Percentiles rank a stretch among this genome's conserved stretches.
These are phyloP conservation scores for Coemansia sp. DNA, from an alignment of 192 early-diverging fungal species.

Conservation along the genomic window DNA sequence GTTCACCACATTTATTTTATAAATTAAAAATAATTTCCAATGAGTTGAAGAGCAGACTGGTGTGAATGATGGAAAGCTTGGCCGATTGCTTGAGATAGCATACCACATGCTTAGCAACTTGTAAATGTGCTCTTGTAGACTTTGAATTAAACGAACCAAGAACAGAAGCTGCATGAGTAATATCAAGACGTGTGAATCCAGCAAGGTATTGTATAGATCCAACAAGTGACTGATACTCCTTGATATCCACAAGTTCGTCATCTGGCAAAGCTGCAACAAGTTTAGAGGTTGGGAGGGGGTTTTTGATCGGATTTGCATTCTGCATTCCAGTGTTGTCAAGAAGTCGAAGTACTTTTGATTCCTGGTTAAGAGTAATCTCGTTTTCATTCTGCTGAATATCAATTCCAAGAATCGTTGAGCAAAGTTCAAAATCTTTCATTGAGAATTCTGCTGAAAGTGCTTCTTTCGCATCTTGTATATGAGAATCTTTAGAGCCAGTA, in stretches of 20 bases:
- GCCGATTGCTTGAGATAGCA: background rate
- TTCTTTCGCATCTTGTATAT: background rate
- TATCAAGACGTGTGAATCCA: background rate
- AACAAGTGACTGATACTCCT: conserved; percentile 4
- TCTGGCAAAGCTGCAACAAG: background rate
- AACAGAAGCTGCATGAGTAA: background rate
- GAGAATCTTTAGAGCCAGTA: background rate
- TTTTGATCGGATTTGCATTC: background rate
- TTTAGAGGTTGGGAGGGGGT: background rate
- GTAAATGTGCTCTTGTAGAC: background rate
- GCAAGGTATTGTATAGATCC: conserved; percentile 14
- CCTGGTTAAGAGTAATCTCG: background rate
- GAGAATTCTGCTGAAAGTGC: background rate
- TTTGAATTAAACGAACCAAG: too few species aligned
- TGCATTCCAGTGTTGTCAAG: conserved; percentile 5
- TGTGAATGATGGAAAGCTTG: too few species aligned
- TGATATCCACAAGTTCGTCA: conserved; percentile 8
- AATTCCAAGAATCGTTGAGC: conserved; percentile 4
- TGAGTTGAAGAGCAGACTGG: background rate
- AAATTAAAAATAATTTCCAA: background rate
- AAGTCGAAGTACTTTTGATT: background rate
- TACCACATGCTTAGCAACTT: background rate
- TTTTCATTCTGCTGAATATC: background rate
- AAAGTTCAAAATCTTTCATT: background rate
- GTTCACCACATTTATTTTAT: too few species aligned